These are phyloP conservation scores for Candida sakaeoensis DNA, from an alignment of 805 yeast genomes.

Conservation along the genomic window DNA sequence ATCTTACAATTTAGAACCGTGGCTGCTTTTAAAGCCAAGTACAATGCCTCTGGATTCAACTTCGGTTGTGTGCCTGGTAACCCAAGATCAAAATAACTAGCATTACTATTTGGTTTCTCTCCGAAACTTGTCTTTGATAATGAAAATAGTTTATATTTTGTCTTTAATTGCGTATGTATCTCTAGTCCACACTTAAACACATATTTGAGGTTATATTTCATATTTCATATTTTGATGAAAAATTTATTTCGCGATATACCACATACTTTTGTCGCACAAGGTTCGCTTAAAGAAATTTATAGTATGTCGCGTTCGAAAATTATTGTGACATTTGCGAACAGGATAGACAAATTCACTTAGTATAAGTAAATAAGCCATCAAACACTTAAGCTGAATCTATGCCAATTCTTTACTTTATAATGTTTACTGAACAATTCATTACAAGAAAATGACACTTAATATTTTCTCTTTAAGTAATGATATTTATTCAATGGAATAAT, in stretches of 20 bases:
- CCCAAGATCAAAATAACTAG: conserved; percentile 78
- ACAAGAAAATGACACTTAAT: too few relatives aligned
- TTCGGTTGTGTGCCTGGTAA: conserved; percentile 91
- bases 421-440: too few relatives aligned
- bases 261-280: background rate
- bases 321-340: too few relatives aligned
- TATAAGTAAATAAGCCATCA: too few relatives aligned
- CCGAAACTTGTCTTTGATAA: conserved; percentile 43
- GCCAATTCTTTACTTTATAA: too few relatives aligned
- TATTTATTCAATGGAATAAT: too few relatives aligned
- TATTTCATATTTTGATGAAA: background rate
- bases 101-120: conserved; percentile 59
- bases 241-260: background rate
- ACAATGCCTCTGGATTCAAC: conserved; percentile 70
- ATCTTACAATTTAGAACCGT: conserved; percentile 62
- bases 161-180: conserved; percentile 84
- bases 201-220: conserved; percentile 24
- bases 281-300: background rate
- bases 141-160: conserved; percentile 75
- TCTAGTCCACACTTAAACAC: conserved; percentile 81
- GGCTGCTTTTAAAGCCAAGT: conserved; percentile 70
- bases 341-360: too few relatives aligned
- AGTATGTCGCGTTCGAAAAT: too few relatives aligned
- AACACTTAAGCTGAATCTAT: too few relatives aligned
- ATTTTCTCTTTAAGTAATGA: too few relatives aligned